Percentiles rank a stretch among this genome's conserved stretches.
These are phyloP conservation scores for Arthrobotrys iridis DNA, from an alignment of 2,329 filamentous ascomycete species.

Conservation along the genomic window DNA sequence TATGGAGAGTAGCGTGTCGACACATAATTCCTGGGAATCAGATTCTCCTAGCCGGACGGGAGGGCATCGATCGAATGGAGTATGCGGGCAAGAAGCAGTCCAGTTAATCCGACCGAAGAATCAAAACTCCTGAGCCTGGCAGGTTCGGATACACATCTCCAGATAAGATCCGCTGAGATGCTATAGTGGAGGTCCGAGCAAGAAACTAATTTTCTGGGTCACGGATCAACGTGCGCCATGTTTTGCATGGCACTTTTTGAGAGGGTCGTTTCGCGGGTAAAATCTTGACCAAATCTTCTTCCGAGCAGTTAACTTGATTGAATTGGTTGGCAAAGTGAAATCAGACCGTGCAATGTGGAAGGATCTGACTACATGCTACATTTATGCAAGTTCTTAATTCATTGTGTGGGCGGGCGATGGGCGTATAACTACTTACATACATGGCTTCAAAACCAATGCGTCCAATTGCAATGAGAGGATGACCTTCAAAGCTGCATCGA, in stretches of 20 bases:
- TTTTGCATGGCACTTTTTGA: constrained; percentile 41
- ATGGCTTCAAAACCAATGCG: background rate
- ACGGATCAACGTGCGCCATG: constrained; percentile 55
- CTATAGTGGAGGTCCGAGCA: constrained; percentile 45
- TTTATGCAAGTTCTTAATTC: too few species aligned
- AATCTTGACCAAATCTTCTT: constrained; percentile 29
- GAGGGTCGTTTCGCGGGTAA: constrained; percentile 53
- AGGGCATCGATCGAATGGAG: background rate
- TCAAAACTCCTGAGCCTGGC: background rate
- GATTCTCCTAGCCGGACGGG: constrained; percentile 26
- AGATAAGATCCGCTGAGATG: constrained; percentile 52
- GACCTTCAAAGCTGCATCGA: background rate
- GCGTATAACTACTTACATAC: background rate
- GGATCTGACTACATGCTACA: too few species aligned
- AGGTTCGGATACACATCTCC: background rate
- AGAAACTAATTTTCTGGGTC: constrained; percentile 52
- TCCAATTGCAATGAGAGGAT: background rate
- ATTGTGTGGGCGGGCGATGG: background rate
- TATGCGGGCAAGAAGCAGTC: constrained; percentile 13
- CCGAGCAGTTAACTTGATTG: constrained; percentile 13
- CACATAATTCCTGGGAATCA: constrained; percentile 43
- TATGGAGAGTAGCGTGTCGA: constrained; percentile 33
- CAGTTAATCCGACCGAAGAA: constrained; percentile 40
- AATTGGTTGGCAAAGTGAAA: too few species aligned
- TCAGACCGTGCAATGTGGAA: background rate